These are phyloP conservation scores for Scheffersomyces lignicola DNA, from an alignment of 1,139 yeast genomes.

Conservation along the genomic window DNA sequence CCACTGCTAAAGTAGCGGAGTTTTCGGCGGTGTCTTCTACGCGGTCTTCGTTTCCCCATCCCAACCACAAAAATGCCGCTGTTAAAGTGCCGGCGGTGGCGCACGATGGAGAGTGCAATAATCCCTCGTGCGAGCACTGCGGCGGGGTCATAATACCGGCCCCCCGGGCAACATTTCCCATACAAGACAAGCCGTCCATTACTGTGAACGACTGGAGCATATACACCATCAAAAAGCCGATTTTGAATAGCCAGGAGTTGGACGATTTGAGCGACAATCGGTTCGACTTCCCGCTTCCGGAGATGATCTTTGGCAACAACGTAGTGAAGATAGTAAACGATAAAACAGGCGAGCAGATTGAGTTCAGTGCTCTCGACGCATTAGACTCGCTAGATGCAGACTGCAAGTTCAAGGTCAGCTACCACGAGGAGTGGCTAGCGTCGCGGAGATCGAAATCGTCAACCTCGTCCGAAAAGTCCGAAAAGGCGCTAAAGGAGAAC, in stretches of 20 bases:
- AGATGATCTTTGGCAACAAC: constrained; percentile 96
- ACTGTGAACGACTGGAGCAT: constrained; percentile 75
- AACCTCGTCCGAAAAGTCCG: constrained; percentile 26
- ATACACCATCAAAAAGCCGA: constrained; percentile 72
- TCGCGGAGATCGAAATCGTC: constrained; percentile 48
- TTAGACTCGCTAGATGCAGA: constrained; percentile 57
- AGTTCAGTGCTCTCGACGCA: constrained; percentile 80
- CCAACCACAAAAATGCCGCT: constrained; percentile 6
- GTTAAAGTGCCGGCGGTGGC: constrained; percentile 35
- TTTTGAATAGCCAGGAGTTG: constrained; percentile 70
- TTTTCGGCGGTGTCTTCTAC: too few species aligned
- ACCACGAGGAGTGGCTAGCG: constrained; percentile 85
- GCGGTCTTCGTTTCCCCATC: constrained; percentile 6
- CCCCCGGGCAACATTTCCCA: constrained; percentile 63
- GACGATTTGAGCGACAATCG: constrained; percentile 56
- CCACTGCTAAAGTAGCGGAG: neutral
- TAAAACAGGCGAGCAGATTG: constrained; percentile 46
- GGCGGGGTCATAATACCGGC: constrained; percentile 74
- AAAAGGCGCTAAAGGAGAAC: constrained; percentile 28
- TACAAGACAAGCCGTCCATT: constrained; percentile 65
- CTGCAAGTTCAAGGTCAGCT: constrained; percentile 62
- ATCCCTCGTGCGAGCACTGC: constrained; percentile 63
- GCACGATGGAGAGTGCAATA: constrained; percentile 37
- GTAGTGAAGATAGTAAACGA: constrained; percentile 51
- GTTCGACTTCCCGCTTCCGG: constrained; percentile 84